Evolutionary conservation across 805 yeast genomes (phyloP), one percentile per base, ranked within the genome.

Genomic region (Cyberlindnera xylosilytica): DNA sequence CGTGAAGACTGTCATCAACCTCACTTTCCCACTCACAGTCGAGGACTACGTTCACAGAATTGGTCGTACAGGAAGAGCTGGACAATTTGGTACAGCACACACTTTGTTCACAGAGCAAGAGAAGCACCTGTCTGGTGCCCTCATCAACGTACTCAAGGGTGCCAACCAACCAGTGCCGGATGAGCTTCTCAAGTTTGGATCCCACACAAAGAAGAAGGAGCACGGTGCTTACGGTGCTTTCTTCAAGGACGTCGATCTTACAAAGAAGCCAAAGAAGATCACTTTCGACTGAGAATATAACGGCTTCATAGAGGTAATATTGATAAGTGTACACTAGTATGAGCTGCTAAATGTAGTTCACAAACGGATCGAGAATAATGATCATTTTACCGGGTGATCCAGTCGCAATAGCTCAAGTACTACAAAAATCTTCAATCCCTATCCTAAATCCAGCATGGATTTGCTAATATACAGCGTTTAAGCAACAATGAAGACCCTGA

Each of bases 141-240:
- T 93, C 53, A 83, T 87, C 68, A 93, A 93, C 62, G 90, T 93
- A 32, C 72, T 93, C 56, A 78, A 95, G 53, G 96, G 95, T 52
- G 99, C 98, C 17, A 79, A 83, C 65, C 99, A 93, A 69, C 82
- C 83, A 1, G 98, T 93, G 46, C 99, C 99, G 8, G 97, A 87
- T 40, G 98, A 89, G 44, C 72, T 93, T 60, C 74, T 87, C 62
- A 91, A 90, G 65, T 93, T 91, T 56, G 99, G 99, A 37, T 89
- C 97, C 6, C 98, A 93, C 67, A 93, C 98, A 10, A 93, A 93
- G 69, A 91, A 90, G 83, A 93, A 93, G 73, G 90, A 88, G 51
- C 99, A 93, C 61, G 80, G 91, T 51, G 97, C 91, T n/a, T 93
- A 93, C 57, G 99, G 99, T 52, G 97, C 98, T 1, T 93, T 93